These are phyloP conservation scores for Galerina sulciceps DNA, from an alignment of 768 basidiomycete species.

Conservation along the genomic window DNA sequence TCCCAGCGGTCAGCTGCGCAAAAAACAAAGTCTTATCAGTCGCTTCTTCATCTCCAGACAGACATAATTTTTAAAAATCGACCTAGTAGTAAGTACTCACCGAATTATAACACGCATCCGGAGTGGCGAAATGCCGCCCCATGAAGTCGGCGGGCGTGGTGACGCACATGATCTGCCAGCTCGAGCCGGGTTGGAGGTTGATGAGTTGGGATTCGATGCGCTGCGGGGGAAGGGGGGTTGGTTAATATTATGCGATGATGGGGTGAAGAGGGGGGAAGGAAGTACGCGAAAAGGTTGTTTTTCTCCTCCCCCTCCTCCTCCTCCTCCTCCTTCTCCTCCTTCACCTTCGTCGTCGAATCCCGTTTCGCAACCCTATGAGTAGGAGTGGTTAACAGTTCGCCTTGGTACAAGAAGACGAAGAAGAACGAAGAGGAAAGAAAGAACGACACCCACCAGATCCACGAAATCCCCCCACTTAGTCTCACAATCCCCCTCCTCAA, in stretches of 20 bases:
- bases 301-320: too few species aligned
- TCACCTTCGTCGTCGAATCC: background rate
- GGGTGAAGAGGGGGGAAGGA: background rate
- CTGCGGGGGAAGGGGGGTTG: constrained; percentile 17
- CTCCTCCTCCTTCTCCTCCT: too few species aligned
- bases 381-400: background rate
- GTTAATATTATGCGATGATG: background rate
- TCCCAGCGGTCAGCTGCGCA: constrained; percentile 4
- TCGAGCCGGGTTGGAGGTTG: constrained; percentile 27
- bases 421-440: too few species aligned
- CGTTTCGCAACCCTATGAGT: constrained; percentile 19
- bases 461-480: constrained; percentile 30
- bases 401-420: background rate
- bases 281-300: constrained; percentile 13
- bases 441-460: constrained; percentile 27
- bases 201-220: constrained; percentile 27
- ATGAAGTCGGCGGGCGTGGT: constrained; percentile 32
- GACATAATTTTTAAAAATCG: too few species aligned
- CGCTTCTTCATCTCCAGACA: too few species aligned
- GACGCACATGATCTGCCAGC: constrained; percentile 36
- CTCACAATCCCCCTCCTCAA: constrained; percentile 29
- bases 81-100: too few species aligned
- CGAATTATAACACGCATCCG: constrained; percentile 24
- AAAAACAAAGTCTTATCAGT: background rate
- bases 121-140: constrained; percentile 25